Conservation (phyloP, 2,329 filamentous ascomycete genomes). For the Calonectria pseudoreteaudii region DNA sequence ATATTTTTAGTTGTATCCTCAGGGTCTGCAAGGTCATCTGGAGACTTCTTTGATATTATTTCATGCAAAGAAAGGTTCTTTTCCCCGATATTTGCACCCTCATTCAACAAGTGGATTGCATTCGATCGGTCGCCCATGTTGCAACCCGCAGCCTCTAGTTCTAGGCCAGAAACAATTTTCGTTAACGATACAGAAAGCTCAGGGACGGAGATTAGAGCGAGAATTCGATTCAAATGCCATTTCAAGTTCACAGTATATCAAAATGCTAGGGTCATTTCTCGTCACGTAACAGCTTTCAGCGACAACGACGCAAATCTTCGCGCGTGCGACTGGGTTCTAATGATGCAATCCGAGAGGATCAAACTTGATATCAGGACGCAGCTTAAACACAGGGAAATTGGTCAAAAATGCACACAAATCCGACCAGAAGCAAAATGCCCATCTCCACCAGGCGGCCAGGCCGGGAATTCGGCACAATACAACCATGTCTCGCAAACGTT, state of each 20-base stretch:
- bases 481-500: background rate
- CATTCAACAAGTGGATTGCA: background rate
- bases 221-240: background rate
- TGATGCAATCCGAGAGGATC: background rate
- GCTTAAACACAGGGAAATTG: background rate
- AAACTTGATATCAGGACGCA: background rate
- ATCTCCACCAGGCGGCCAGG: background rate
- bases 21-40: background rate
- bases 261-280: background rate
- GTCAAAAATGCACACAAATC: background rate
- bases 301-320: background rate
- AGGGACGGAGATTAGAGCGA: background rate
- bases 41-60: background rate
- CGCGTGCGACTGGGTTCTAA: background rate
- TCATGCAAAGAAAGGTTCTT: background rate
- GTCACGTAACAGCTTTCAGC: background rate
- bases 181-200: background rate
- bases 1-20: conserved; percentile 4
- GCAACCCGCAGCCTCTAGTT: background rate
- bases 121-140: background rate
- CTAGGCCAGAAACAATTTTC: background rate
- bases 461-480: background rate
- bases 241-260: background rate
- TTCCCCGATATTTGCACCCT: background rate
- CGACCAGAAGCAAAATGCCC: background rate